These are phyloP conservation scores for Pyrus bretschneideri DNA, from an alignment of 306 rosid genomes.

Conservation along the genomic window DNA sequence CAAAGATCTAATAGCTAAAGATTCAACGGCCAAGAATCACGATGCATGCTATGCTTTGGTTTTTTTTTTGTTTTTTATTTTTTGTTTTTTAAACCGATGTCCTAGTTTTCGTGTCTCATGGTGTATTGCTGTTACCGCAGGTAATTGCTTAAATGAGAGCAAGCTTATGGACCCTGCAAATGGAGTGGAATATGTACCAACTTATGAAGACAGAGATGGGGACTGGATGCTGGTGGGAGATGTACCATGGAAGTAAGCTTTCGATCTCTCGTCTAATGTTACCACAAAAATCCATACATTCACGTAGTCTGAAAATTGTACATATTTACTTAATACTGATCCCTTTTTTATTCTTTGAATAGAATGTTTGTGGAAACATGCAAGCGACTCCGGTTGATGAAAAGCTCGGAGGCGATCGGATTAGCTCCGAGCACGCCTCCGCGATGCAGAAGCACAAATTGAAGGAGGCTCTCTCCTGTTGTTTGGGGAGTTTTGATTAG, in stretches of 20 bases:
- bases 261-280: background rate
- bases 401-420: conserved; percentile 51
- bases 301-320: background rate
- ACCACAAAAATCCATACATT: background rate
- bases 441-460: conserved; percentile 14
- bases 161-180: conserved; percentile 41
- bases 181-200: conserved; percentile 51
- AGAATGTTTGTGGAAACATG: conserved; percentile 79
- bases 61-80: no score
- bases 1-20: no score
- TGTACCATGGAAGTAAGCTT: conserved; percentile 77
- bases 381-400: conserved; percentile 56
- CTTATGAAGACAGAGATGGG: conserved; percentile 73
- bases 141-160: conserved; percentile 39
- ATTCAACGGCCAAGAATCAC: background rate
- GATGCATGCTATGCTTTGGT: no score
- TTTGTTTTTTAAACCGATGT: background rate
- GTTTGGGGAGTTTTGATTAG: conserved; percentile 14
- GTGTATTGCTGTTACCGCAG: conserved; percentile 14
- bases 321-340: background rate
- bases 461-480: conserved; percentile 2
- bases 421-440: conserved; percentile 26
- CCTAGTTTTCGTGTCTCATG: background rate
- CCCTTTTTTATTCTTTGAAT: background rate
- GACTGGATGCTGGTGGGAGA: conserved; percentile 86